phyloP scores from a whole-genome alignment of 2,329 filamentous ascomycete species.

The Fusarium musae region DNA sequence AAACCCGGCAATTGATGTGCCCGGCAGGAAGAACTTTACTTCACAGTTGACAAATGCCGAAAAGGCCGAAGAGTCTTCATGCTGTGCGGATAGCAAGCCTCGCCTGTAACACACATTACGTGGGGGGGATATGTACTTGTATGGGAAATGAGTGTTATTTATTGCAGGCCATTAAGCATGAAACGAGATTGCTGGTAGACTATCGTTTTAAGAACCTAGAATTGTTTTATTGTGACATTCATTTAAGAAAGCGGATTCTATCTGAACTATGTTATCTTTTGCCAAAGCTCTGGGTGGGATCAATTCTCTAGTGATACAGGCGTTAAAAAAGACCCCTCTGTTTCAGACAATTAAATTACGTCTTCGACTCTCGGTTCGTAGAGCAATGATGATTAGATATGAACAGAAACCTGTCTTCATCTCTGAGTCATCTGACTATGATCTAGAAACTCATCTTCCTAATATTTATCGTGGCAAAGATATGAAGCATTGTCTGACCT shows the following conservation, averaged over 20 bases:
- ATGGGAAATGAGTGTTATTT: too few relatives aligned
- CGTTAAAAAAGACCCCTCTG: accelerated
- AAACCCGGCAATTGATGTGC: constrained; percentile 4
- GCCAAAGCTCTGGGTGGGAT: accelerated
- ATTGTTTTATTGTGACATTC: accelerated
- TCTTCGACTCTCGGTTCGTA: accelerated
- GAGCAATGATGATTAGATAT: accelerated
- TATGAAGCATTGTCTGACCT: not conserved
- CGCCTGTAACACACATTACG: not conserved
- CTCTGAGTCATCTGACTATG: accelerated
- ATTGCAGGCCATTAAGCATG: too few relatives aligned
- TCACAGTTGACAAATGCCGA: not conserved
- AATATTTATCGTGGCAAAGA: not conserved
- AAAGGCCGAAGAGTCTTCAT: accelerated
- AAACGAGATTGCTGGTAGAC: not conserved
- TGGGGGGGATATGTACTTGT: too few relatives aligned
- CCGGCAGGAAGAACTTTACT: not conserved
- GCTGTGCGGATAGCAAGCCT: not conserved
- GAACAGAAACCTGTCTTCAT: accelerated
- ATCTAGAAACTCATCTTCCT: accelerated
- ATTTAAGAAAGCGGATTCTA: accelerated
- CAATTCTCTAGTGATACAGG: not conserved
- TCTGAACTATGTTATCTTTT: accelerated
- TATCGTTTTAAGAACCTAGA: accelerated
- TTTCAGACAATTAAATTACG: accelerated